Evolutionary conservation across 1,139 yeast species (phyloP).

Genomic region (Candida labiduridarum): DNA sequence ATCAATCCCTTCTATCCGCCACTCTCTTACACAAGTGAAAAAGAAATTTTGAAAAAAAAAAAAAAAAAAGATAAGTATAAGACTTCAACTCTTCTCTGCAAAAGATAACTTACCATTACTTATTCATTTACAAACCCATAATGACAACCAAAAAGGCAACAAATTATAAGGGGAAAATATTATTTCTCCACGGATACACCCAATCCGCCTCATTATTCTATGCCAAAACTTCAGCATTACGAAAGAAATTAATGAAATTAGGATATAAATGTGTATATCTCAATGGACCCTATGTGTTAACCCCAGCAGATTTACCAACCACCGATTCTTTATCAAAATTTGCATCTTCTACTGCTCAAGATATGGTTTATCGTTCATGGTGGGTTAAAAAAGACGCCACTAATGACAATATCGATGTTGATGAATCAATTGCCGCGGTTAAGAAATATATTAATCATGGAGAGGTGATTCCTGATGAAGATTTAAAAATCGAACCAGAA

Average conservation of each 20-base stretch:
- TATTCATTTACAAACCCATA: background rate
- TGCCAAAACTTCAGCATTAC: conserved; percentile 48
- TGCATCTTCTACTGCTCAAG: conserved; percentile 30
- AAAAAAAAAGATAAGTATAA: background rate
- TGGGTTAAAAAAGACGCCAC: conserved; percentile 32
- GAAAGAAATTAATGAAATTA: conserved; percentile 39
- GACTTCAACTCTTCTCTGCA: background rate
- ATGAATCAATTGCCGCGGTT: conserved; percentile 32
- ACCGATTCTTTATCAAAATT: conserved; percentile 48
- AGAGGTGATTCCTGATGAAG: conserved; percentile 35
- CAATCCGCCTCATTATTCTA: conserved; percentile 48
- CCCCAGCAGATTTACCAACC: conserved; percentile 68
- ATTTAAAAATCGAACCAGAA: conserved; percentile 23
- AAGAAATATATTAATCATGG: conserved; percentile 33
- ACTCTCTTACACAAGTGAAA: too few species aligned
- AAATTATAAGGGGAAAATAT: conserved; percentile 28
- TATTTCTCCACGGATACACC: conserved; percentile 49
- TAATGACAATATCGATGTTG: conserved; percentile 28
- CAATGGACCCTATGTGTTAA: conserved; percentile 71
- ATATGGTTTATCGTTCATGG: conserved; percentile 37
- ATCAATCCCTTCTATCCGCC: too few species aligned
- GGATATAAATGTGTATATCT: conserved; percentile 69
- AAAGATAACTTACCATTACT: background rate
- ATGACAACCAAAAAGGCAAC: conserved; percentile 13
- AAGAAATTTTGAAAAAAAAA: background rate